Base-by-base conservation (phyloP, 2,329 filamentous ascomycete species). In the Rutstroemia sp. region DNA sequence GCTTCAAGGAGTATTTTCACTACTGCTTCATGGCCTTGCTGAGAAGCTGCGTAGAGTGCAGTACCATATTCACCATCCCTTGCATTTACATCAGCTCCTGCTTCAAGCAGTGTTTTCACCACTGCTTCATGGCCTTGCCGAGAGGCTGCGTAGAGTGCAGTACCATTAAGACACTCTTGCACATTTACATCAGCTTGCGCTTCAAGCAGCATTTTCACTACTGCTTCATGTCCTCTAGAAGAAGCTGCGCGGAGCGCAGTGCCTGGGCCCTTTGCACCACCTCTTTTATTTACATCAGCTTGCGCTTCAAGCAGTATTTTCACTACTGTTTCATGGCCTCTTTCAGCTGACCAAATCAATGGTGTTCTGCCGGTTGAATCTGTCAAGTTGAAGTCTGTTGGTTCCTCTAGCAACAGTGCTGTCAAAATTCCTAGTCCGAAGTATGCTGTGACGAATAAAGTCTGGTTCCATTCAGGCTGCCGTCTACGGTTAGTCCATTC, bases 181-280 rank as follows among this genome's bases (percentile, higher is more conserved):
- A 21, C n/a, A 16, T 48, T 48, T 48, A 25, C 6, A 16, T 48
- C 25, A 14, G 12, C 14, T 21, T 16, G 16, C 7, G 25, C 51
- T 54, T 19, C 60, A 52, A n/a, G 60, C 34, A 9, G 37, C 6
- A 42, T 42, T 42, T 42, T 42, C 8, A 42, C 39, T 42, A 19
- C 16, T n/a, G 6, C 45, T 23, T 56, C 46, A 44, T 45, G 48
- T 12, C 23, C 27, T 3, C 5, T 51, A 3, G 0, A 2, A 17
- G 14, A 17, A 41, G 34, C 23, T 23, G 21, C 37, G 16, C 14
- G 17, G 17, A 39, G 16, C 25, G 39, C 21, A 10, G 23, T 23
- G 5, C 23, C 23, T 3, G 23, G 23, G 23, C 17, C 9, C 12
- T 45, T 2, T 21, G 1, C n/a, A 10, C 17, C 17, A 45, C 17